Conservation (phyloP, 768 basidiomycete genomes). For the Heimioporus sp. region DNA sequence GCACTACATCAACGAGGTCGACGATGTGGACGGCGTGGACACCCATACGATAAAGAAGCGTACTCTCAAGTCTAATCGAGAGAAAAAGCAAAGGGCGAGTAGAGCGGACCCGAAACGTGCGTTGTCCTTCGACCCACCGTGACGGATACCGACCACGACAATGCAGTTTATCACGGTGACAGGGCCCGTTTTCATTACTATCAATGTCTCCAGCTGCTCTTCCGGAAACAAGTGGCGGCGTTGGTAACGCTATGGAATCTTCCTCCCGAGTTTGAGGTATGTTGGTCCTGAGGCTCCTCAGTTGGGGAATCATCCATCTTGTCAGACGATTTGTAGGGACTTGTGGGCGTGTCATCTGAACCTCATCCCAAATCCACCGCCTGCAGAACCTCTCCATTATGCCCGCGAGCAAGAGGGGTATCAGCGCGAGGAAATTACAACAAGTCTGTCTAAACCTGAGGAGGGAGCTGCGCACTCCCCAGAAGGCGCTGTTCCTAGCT, state of each 20-base stretch:
- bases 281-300: slow-evolving; percentile 9
- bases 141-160: background rate
- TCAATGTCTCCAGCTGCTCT: slow-evolving; percentile 78
- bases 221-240: slow-evolving; percentile 72
- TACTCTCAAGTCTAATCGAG: slow-evolving; percentile 53
- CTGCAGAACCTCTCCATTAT: slow-evolving; percentile 57
- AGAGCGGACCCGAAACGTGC: slow-evolving; percentile 61
- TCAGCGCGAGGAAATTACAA: slow-evolving; percentile 8
- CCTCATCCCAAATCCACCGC: slow-evolving; percentile 56
- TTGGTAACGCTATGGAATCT: slow-evolving; percentile 64
- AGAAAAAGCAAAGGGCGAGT: slow-evolving; percentile 49
- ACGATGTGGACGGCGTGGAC: slow-evolving; percentile 62
- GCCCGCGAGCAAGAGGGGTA: slow-evolving; percentile 36
- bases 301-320: slow-evolving; percentile 5
- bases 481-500: slow-evolving; percentile 9
- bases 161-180: slow-evolving; percentile 78
- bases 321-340: slow-evolving; percentile 70
- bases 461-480: slow-evolving; percentile 10
- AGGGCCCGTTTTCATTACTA: slow-evolving; percentile 78
- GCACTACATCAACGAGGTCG: slow-evolving; percentile 83
- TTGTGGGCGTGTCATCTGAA: slow-evolving; percentile 77
- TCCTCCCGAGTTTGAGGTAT: slow-evolving; percentile 78
- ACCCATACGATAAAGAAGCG: slow-evolving; percentile 66
- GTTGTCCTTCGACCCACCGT: slow-evolving; percentile 9
- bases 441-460: slow-evolving; percentile 8